Percentiles rank a stretch among this genome's conserved stretches.
These are phyloP conservation scores for Capsicum rhomboideum DNA, from an alignment of 257 asterid genomes.

Conservation along the genomic window DNA sequence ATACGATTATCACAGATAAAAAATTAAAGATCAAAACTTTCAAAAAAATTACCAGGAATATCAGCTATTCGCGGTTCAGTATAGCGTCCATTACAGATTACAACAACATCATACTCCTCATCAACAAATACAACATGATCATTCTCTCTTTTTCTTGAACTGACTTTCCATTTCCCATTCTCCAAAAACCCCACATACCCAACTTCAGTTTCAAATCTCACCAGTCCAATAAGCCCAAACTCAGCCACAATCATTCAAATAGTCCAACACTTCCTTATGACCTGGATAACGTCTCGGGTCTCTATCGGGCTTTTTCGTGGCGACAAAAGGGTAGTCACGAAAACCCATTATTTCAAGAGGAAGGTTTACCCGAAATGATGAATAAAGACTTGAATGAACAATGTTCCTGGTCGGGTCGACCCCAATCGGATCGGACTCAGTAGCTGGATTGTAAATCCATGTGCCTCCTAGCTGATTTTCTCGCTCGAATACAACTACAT, in stretches of 20 bases:
- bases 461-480: conserved; percentile 62
- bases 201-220: conserved; percentile 70
- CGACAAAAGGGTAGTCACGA: conserved; percentile 60
- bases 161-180: conserved; percentile 58
- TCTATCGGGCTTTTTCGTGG: conserved; percentile 30
- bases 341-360: conserved; percentile 88
- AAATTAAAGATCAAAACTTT: background rate
- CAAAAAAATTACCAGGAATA: conserved; percentile 46
- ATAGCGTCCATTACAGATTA: conserved; percentile 77
- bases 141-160: conserved; percentile 26
- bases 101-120: conserved; percentile 69
- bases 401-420: conserved; percentile 38
- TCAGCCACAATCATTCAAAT: conserved; percentile 55
- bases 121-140: conserved; percentile 11
- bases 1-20: background rate
- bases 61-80: conserved; percentile 74
- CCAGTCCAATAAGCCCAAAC: conserved; percentile 53
- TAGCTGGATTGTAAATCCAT: conserved; percentile 62
- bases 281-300: conserved; percentile 81
- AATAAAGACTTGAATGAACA: conserved; percentile 72
- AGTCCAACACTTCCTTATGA: conserved; percentile 64
- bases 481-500: conserved; percentile 72
- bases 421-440: conserved; percentile 64
- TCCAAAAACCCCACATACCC: conserved; percentile 38
- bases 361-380: conserved; percentile 76